Evolutionary conservation across 768 basidiomycete genomes (phyloP), one percentile per base, ranked within the genome.

Genomic region (Lyophyllum decastes): DNA sequence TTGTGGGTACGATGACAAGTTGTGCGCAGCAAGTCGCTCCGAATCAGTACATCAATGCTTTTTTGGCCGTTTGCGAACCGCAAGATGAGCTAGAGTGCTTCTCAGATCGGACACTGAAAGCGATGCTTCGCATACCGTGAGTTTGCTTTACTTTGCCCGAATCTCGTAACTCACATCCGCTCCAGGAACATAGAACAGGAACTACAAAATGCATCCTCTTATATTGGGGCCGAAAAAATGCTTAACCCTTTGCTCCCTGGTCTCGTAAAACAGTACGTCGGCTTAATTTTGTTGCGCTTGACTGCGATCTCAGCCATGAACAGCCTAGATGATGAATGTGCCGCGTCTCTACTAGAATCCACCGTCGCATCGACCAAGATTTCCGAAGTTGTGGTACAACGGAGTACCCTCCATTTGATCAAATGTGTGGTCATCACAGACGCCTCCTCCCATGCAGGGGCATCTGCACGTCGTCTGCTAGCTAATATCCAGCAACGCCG

Each of bases 401-500:
- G 68, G 4, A 46, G 74, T 9, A 60, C 74, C 0, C 58, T 53
- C 10, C 50, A 67, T 9, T 67, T 81, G 2, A 52, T 79, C 7
- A 60, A 62, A 19, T 48, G 65, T 40, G 63, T 62, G 8, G 45
- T 76, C 1, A 58, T 71, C 41, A 58, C 64, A 0, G 72, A 73
- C 49, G 59, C 60, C 4, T 54, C 66, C 4, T 54, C 66, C 21
- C 49, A 62, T 1, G 53, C 64, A 16, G 49, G 59, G 2, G 30
- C 70, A n/a, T 38, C 61, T 12, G 63, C 73, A 12, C 77, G 75
- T 24, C 74, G 69, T 14, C 65, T 91, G 0, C 75, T 94, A 35
- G 76, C 80, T 9, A 73, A 75, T 24, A 68, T 93, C 11, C 82
- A 89, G 52, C 92, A 92, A 62, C 84, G 89, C 19, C 77, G 90